Percentiles rank a stretch among this genome's conserved stretches.
Conservation (phyloP, 2,329 filamentous ascomycete genomes). For the Trichoderma pleuroti region DNA sequence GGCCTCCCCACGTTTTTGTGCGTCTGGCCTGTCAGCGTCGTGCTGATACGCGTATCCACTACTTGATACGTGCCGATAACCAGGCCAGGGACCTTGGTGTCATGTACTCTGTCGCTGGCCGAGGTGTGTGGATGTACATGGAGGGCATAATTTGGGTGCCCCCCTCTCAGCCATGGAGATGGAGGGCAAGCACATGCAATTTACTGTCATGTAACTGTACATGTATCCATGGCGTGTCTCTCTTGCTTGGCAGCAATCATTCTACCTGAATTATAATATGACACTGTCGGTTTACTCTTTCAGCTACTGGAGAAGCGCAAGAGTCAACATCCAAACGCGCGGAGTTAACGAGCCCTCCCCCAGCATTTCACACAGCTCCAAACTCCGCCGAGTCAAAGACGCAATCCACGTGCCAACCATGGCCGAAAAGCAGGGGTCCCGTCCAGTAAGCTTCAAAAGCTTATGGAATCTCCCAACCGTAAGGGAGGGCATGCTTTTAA, state of each 20-base stretch:
- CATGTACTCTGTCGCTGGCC: not conserved
- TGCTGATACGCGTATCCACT: conserved; percentile 8
- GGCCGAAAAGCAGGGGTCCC: not conserved
- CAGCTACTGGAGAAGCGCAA: not conserved
- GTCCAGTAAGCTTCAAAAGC: conserved; percentile 10
- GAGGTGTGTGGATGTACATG: not conserved
- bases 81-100: not conserved
- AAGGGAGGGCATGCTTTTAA: not conserved
- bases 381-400: conserved; percentile 1
- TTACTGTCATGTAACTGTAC: not conserved
- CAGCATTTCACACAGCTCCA: not conserved
- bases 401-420: conserved; percentile 9
- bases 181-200: not conserved
- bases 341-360: not conserved
- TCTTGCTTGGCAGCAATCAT: not conserved
- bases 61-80: not conserved
- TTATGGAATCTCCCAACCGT: not conserved
- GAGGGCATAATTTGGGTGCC: not conserved
- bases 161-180: not conserved
- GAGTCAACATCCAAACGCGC: too few relatives aligned
- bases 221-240: not conserved
- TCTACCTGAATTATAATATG: not conserved
- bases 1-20: not conserved
- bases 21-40: not conserved
- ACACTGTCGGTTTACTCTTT: not conserved